phyloP scores from a whole-genome alignment of 1,284 basidiomycete species.

The Cutaneotrichosporon arboriforme region DNA sequence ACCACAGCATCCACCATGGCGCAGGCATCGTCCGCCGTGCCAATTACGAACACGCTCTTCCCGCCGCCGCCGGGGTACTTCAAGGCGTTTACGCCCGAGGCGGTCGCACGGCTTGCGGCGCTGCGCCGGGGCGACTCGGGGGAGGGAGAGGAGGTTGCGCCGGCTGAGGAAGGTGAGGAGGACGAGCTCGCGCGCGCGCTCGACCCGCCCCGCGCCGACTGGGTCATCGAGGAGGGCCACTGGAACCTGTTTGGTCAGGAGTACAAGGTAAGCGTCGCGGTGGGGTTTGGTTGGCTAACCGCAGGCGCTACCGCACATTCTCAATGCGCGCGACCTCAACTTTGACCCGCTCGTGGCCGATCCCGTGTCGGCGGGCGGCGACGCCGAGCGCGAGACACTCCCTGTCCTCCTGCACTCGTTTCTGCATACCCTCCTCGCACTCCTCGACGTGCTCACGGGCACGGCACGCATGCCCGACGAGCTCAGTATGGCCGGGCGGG shows the following conservation, averaged over 20 bases:
- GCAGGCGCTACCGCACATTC: conserved; percentile 33
- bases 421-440: conserved; percentile 38
- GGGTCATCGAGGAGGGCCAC: conserved; percentile 38
- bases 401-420: conserved; percentile 39
- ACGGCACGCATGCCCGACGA: conserved; percentile 39
- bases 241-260: conserved; percentile 43
- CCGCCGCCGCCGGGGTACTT: conserved; percentile 43
- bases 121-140: conserved; percentile 2
- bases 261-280: conserved; percentile 29
- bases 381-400: conserved; percentile 19
- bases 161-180: conserved; percentile 16
- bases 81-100: conserved; percentile 31
- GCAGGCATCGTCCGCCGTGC: too few species aligned
- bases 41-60: conserved; percentile 45
- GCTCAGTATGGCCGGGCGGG: conserved; percentile 28
- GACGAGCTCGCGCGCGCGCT: conserved; percentile 19
- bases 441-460: conserved; percentile 36
- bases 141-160: neutral
- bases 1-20: conserved; percentile 6
- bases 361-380: conserved; percentile 14
- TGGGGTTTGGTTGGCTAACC: neutral
- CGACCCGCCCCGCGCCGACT: conserved; percentile 30
- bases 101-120: conserved; percentile 21
- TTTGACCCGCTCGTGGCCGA: conserved; percentile 25
- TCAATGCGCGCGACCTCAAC: conserved; percentile 30